Evolutionary conservation across 208 protist species (phyloP).

Genomic region (Acanthamoeba healyi): DNA sequence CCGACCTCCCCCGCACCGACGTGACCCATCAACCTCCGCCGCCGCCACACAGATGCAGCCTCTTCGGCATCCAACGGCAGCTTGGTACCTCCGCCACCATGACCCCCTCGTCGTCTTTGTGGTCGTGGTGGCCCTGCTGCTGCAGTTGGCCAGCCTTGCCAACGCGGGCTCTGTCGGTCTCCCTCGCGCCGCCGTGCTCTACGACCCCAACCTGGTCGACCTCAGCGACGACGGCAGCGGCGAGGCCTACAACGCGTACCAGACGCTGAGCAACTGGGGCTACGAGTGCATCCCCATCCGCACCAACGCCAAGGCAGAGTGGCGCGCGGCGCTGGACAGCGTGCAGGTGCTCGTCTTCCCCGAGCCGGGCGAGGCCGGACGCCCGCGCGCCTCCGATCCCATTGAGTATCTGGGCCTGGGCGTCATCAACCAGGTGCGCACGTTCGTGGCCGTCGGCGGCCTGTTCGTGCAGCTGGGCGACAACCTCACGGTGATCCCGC

Average conservation of each 20-base stretch:
- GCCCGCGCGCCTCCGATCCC: background rate
- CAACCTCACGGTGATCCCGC: constrained; percentile 29
- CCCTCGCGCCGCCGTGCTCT: background rate
- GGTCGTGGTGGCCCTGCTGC: no score
- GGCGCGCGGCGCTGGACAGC: background rate
- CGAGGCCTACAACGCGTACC: constrained; percentile 38
- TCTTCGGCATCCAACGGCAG: no score
- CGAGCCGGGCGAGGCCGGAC: background rate
- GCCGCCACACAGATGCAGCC: no score
- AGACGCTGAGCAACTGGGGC: constrained; percentile 20
- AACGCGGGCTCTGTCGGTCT: no score
- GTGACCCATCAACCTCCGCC: no score
- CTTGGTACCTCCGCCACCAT: no score
- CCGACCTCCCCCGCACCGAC: no score
- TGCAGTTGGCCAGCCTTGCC: no score
- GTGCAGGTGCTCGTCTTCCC: constrained; percentile 5
- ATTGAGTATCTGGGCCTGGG: background rate
- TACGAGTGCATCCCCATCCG: background rate
- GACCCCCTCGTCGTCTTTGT: no score
- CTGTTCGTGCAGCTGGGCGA: constrained; percentile 38
- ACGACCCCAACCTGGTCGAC: constrained; percentile 19
- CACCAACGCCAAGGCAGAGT: background rate
- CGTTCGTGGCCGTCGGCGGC: constrained; percentile 34
- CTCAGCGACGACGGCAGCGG: constrained; percentile 1
- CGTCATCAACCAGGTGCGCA: constrained; percentile 43